Evolutionary conservation across 257 asterid genomes (phyloP).

Genomic region (Parsonsia alboflavescens): DNA sequence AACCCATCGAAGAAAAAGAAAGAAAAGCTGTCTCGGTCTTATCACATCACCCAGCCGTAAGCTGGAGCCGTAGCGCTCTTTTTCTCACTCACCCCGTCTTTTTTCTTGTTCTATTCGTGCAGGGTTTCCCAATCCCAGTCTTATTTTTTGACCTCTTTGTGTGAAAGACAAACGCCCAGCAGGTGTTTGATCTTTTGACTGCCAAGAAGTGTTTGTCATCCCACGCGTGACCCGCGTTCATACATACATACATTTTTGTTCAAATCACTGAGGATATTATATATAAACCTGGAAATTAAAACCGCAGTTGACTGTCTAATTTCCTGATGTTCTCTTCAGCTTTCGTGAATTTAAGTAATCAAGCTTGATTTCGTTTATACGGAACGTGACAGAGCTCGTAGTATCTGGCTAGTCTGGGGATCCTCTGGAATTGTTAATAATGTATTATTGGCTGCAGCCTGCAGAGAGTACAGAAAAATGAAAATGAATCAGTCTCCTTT

Average conservation of each 20-base stretch:
- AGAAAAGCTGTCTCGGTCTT: constrained; percentile 13
- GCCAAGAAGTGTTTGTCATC: neutral
- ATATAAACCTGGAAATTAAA: neutral
- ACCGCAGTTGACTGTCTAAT: neutral
- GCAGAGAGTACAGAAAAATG: neutral
- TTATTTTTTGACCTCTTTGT: neutral
- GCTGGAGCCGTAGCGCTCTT: neutral
- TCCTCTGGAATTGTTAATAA: neutral
- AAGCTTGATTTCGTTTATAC: neutral
- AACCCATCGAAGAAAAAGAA: neutral
- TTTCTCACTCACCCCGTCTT: constrained; percentile 21
- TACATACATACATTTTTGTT: neutral
- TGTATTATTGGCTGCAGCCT: neutral
- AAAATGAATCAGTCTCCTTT: neutral
- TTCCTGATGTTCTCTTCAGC: neutral
- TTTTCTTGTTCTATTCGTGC: neutral
- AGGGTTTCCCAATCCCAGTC: neutral
- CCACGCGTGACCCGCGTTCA: neutral
- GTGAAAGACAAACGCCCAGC: neutral
- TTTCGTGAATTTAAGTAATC: neutral
- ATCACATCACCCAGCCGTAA: constrained; percentile 15
- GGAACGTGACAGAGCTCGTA: neutral
- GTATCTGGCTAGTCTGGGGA: neutral
- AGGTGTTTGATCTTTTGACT: neutral
- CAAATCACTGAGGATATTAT: neutral